Conservation (phyloP, 2,329 filamentous ascomycete species). For the Cladobotryum protrusum region DNA sequence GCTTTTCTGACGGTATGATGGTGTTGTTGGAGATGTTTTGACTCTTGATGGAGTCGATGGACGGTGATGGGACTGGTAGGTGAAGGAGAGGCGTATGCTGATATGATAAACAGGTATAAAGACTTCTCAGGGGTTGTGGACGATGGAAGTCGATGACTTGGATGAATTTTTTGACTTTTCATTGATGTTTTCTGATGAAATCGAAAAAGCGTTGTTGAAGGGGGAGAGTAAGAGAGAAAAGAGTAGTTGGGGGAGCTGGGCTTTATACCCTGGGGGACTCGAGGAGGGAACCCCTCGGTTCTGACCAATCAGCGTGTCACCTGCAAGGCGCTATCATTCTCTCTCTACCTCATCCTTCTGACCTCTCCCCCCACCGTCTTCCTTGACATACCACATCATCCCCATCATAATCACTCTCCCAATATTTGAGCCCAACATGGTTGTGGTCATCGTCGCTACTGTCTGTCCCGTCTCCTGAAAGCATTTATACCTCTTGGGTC, state of each 20-base stretch:
- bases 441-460: background rate
- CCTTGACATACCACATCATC: background rate
- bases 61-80: background rate
- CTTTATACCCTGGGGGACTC: background rate
- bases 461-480: background rate
- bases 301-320: background rate
- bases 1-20: constrained; percentile 1
- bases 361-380: background rate
- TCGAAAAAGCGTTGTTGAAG: background rate
- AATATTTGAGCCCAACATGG: background rate
- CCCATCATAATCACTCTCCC: background rate
- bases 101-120: background rate
- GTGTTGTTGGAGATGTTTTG: background rate
- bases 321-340: background rate
- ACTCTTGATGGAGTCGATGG: background rate
- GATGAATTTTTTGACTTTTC: background rate
- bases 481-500: background rate
- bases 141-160: background rate
- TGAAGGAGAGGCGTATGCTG: background rate
- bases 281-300: background rate
- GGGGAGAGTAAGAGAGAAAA: background rate
- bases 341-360: background rate
- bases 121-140: background rate
- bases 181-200: background rate
- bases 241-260: background rate